Conservation (phyloP, 108 stramenopile species). For the Nannochloropsis salina region DNA sequence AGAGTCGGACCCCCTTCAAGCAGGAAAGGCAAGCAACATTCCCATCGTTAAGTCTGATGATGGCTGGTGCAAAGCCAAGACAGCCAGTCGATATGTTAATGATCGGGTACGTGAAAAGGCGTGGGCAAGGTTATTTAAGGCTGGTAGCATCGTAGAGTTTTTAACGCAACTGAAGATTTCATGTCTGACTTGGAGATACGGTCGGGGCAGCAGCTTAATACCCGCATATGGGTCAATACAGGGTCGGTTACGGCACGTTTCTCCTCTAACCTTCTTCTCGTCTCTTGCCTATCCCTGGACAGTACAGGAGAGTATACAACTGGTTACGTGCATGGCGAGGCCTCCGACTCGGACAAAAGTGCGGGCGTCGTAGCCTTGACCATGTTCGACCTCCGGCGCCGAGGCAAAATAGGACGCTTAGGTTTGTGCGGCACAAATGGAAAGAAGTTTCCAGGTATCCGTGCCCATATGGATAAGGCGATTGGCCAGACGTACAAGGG, state of each 20-base stretch:
- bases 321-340: conserved; percentile 73
- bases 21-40: not conserved
- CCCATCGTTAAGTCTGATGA: not conserved
- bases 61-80: not conserved
- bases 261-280: not conserved
- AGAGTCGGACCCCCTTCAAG: too few relatives aligned
- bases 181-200: too few relatives aligned
- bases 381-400: conserved; percentile 86
- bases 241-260: not conserved
- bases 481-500: conserved; percentile 83
- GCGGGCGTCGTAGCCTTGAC: conserved; percentile 98
- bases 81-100: not conserved
- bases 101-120: not conserved
- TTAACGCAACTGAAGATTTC: not conserved
- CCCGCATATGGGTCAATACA: not conserved
- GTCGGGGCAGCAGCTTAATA: not conserved
- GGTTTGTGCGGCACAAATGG: conserved; percentile 97
- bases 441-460: conserved; percentile 91
- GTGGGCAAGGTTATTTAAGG: not conserved
- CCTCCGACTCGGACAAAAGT: conserved; percentile 76
- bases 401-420: conserved; percentile 72
- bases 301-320: conserved; percentile 84
- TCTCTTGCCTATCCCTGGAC: not conserved
- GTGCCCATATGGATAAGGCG: conserved; percentile 77
- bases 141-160: not conserved